These are phyloP conservation scores for Phytophthora ramorum DNA, from an alignment of 352 stramenopile species.

Conservation along the genomic window DNA sequence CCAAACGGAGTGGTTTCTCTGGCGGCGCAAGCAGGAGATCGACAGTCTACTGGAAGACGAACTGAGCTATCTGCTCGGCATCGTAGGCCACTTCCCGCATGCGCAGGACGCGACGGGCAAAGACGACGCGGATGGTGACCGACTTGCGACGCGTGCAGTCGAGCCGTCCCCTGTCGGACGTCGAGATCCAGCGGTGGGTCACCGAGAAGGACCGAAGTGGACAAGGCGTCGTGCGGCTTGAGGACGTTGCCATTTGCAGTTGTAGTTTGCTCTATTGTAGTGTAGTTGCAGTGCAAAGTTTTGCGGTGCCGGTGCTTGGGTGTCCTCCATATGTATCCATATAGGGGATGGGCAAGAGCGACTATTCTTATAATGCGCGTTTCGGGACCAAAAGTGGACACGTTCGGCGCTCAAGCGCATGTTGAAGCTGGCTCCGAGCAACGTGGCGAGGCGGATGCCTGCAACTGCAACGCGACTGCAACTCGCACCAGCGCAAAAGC, in stretches of 20 bases:
- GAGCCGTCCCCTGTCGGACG: slow-evolving; percentile 33
- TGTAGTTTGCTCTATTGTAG: no score
- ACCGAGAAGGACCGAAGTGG: slow-evolving; percentile 54
- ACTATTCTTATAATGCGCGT: slow-evolving; percentile 14
- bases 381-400: slow-evolving; percentile 10
- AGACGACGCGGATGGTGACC: slow-evolving; percentile 59
- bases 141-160: slow-evolving; percentile 46
- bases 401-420: background rate
- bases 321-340: slow-evolving; percentile 17
- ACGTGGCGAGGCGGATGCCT: background rate
- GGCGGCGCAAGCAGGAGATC: slow-evolving; percentile 77
- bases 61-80: slow-evolving; percentile 60
- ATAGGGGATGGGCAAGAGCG: slow-evolving; percentile 14
- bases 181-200: slow-evolving; percentile 65
- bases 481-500: slow-evolving; percentile 2
- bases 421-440: slow-evolving; percentile 8
- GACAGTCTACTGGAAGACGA: slow-evolving; percentile 64
- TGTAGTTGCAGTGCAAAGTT: background rate
- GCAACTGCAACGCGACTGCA: slow-evolving; percentile 2
- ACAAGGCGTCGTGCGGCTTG: slow-evolving; percentile 48
- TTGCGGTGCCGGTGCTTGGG: slow-evolving; percentile 6
- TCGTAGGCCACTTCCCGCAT: slow-evolving; percentile 20
- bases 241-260: slow-evolving; percentile 47
- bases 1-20: slow-evolving; percentile 84
- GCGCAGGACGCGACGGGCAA: slow-evolving; percentile 19